A percentile compares a stretch with the other conserved stretches of the same genome.
phyloP scores from a whole-genome alignment of 2,329 filamentous ascomycete genomes.

The Aspergillus melleus region DNA sequence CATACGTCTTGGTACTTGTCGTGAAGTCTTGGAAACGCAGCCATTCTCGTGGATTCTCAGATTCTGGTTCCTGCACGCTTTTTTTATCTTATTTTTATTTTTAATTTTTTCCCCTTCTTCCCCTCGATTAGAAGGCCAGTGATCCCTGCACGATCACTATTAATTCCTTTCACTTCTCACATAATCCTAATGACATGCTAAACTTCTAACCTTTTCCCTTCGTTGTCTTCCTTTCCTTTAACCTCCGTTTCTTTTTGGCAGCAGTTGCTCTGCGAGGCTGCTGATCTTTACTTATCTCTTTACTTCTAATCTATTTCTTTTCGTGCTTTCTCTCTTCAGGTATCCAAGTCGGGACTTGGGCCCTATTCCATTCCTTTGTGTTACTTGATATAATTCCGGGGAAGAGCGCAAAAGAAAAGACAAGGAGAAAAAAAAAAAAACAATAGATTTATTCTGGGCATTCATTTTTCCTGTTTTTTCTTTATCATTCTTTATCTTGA shows the following conservation, averaged over 20 bases:
- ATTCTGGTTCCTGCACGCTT: background rate
- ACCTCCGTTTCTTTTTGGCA: background rate
- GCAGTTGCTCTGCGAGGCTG: slow-evolving; percentile 14
- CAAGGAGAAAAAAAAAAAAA: background rate
- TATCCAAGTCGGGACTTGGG: slow-evolving; percentile 24
- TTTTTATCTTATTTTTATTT: background rate
- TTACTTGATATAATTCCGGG: slow-evolving; percentile 2
- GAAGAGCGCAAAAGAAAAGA: background rate
- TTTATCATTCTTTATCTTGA: background rate
- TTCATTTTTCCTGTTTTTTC: background rate
- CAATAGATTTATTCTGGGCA: slow-evolving; percentile 1
- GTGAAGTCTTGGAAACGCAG: too few species aligned
- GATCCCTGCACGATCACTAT: background rate
- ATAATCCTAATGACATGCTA: slow-evolving; percentile 2
- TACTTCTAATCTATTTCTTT: slow-evolving; percentile 4
- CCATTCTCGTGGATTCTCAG: background rate
- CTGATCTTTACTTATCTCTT: slow-evolving; percentile 10
- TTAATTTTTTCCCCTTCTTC: background rate
- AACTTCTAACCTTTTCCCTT: slow-evolving; percentile 9
- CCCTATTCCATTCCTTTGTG: slow-evolving; percentile 16
- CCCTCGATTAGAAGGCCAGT: background rate
- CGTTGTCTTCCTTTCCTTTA: slow-evolving; percentile 10
- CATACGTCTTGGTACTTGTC: background rate
- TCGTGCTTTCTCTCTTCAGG: slow-evolving; percentile 12
- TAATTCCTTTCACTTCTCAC: background rate